Evolutionary conservation across 164 flowering plant species (phyloP).

Genomic region (Cinnamomum chago): DNA sequence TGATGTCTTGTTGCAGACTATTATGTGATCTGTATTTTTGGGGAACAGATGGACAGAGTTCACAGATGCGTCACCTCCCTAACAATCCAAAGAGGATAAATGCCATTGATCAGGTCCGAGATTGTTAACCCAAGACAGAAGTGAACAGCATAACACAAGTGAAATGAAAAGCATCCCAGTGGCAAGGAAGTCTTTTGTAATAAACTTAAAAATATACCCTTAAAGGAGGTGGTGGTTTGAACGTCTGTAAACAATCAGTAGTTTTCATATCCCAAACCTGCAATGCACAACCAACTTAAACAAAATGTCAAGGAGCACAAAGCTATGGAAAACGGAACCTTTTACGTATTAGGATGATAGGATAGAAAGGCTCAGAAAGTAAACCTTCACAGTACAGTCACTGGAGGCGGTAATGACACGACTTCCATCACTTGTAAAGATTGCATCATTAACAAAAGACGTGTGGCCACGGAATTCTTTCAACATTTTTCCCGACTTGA

Average conservation of each 20-base stretch:
- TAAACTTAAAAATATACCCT: conserved; percentile 45
- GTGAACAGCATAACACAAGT: background rate
- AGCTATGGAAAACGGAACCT: background rate
- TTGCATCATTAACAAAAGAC: conserved; percentile 92
- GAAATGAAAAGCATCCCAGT: background rate
- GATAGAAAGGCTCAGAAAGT: background rate
- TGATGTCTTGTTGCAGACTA: conserved; percentile 97
- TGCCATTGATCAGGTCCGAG: background rate
- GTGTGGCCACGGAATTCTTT: conserved; percentile 97
- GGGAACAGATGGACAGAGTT: conserved; percentile 93
- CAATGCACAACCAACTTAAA: conserved; percentile 7
- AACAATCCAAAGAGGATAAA: conserved; percentile 13
- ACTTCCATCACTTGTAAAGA: conserved; percentile 83
- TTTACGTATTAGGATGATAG: background rate
- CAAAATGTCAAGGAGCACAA: background rate
- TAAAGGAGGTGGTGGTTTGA: conserved; percentile 95
- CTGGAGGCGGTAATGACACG: conserved; percentile 98
- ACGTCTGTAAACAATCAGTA: conserved; percentile 90
- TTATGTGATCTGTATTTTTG: conserved; percentile 77
- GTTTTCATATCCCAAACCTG: conserved; percentile 97
- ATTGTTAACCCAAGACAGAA: background rate
- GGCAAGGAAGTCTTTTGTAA: conserved; percentile 4
- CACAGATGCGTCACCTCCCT: conserved; percentile 99
- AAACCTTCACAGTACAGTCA: conserved; percentile 95
- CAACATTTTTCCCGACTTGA: conserved; percentile 90